These are phyloP conservation scores for Simmondsia chinensis DNA, from an alignment of 148 eudicot species.

Conservation along the genomic window DNA sequence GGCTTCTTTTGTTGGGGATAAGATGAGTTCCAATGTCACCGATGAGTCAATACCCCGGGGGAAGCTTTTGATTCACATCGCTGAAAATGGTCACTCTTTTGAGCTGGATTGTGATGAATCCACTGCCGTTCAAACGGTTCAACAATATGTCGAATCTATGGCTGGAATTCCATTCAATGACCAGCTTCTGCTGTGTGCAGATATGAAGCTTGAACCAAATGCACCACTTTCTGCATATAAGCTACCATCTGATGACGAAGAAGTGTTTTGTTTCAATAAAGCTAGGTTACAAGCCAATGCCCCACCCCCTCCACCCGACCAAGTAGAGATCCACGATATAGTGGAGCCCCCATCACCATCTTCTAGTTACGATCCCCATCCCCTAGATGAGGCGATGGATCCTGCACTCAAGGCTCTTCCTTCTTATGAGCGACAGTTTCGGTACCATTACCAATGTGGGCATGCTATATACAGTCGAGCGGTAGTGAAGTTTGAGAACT, in stretches of 20 bases:
- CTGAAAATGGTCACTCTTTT: constrained; percentile 89
- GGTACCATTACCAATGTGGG: constrained; percentile 83
- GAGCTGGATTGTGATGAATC: constrained; percentile 69
- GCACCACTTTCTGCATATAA: constrained; percentile 60
- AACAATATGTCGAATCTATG: constrained; percentile 46
- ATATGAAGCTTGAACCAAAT: constrained; percentile 66
- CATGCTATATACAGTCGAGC: constrained; percentile 60
- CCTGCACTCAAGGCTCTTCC: constrained; percentile 94
- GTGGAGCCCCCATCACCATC: constrained; percentile 47
- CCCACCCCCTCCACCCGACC: constrained; percentile 52
- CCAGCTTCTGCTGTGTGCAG: constrained; percentile 84
- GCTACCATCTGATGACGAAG: constrained; percentile 66
- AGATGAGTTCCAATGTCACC: constrained; percentile 60
- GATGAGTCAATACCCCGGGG: constrained; percentile 36
- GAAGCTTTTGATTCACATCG: constrained; percentile 70
- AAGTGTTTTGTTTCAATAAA: constrained; percentile 71
- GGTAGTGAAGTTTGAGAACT: constrained; percentile 27
- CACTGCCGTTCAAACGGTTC: constrained; percentile 63
- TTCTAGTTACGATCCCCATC: constrained; percentile 50
- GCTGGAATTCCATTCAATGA: constrained; percentile 58
- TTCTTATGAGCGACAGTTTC: constrained; percentile 84
- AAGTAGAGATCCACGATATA: constrained; percentile 36
- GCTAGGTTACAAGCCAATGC: constrained; percentile 78
- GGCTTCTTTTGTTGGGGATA: constrained; percentile 8
- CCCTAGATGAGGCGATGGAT: constrained; percentile 77